These are phyloP conservation scores for Taiwanofungus camphoratus DNA, from an alignment of 1,284 basidiomycete genomes.

Conservation along the genomic window DNA sequence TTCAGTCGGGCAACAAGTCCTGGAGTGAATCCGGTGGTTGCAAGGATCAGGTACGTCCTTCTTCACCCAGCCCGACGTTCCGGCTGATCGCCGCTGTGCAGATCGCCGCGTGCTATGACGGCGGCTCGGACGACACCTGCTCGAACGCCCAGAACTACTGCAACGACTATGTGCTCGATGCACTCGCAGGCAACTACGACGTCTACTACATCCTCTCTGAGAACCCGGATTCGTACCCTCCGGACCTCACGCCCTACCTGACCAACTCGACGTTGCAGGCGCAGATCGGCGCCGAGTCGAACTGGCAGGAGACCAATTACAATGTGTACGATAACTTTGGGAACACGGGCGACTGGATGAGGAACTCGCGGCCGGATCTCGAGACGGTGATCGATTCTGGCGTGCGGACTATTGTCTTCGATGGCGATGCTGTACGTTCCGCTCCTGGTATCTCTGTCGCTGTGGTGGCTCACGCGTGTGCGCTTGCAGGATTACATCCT, in stretches of 20 bases:
- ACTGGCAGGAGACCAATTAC: constrained; percentile 40
- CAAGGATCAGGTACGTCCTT: constrained; percentile 33
- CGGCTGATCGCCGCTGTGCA: constrained; percentile 15
- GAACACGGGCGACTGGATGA: constrained; percentile 60
- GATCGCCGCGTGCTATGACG: constrained; percentile 47
- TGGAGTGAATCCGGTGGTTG: constrained; percentile 46
- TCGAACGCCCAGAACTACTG: constrained; percentile 50
- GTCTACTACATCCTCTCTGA: constrained; percentile 47
- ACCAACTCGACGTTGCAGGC: constrained; percentile 27
- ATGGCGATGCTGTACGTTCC: constrained; percentile 47
- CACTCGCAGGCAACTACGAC: constrained; percentile 42
- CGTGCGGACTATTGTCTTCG: constrained; percentile 47
- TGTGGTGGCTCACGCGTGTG: constrained; percentile 3
- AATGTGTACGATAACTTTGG: constrained; percentile 53
- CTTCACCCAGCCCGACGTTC: background rate
- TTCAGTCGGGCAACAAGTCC: constrained; percentile 37
- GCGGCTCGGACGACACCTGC: constrained; percentile 42
- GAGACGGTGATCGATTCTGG: constrained; percentile 57
- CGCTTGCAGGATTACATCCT: constrained; percentile 48
- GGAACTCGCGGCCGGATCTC: constrained; percentile 46
- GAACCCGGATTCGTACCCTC: constrained; percentile 53
- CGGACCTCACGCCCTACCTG: constrained; percentile 40
- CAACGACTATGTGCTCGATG: constrained; percentile 45
- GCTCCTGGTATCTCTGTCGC: background rate
- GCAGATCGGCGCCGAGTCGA: constrained; percentile 45